Conservation (phyloP, 768 basidiomycete species). For the Strobilomyces confusus region DNA sequence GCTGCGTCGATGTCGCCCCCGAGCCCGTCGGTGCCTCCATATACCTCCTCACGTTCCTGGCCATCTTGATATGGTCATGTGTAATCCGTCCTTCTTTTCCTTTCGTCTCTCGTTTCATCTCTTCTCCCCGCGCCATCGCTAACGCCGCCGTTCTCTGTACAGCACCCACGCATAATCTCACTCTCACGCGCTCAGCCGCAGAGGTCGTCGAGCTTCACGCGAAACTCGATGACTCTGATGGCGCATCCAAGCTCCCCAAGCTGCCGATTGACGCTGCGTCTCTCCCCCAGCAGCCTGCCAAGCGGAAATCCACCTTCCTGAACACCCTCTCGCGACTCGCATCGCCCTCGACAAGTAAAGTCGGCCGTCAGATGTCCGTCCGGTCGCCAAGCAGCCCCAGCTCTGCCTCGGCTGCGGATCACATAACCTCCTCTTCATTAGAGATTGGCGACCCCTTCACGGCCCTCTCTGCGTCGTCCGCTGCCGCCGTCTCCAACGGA, state of each 20-base stretch:
- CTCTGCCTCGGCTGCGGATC: conserved; percentile 33
- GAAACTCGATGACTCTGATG: conserved; percentile 67
- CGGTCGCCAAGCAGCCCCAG: conserved; percentile 29
- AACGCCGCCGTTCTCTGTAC: conserved; percentile 28
- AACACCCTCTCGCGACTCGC: conserved; percentile 83
- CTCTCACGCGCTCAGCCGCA: conserved; percentile 70
- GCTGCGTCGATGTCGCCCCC: conserved; percentile 22
- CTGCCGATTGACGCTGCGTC: conserved; percentile 57
- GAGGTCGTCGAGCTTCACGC: conserved; percentile 81
- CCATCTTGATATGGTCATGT: conserved; percentile 8
- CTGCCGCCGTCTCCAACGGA: conserved; percentile 15
- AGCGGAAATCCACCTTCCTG: conserved; percentile 81
- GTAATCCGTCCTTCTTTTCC: conserved; percentile 14
- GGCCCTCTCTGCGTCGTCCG: conserved; percentile 34
- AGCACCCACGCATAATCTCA: conserved; percentile 90
- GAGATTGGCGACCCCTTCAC: conserved; percentile 65
- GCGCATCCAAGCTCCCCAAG: conserved; percentile 52
- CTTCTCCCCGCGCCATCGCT: conserved; percentile 21
- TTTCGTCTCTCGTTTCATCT: conserved; percentile 14
- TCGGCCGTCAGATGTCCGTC: conserved; percentile 38
- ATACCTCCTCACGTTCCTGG: conserved; percentile 16
- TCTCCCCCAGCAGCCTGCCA: conserved; percentile 48
- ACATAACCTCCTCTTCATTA: conserved; percentile 45
- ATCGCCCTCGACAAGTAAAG: conserved; percentile 61
- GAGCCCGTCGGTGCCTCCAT: conserved; percentile 23